phyloP scores from a whole-genome alignment of 108 stramenopile species.

The Fragilariopsis cylindrus region DNA sequence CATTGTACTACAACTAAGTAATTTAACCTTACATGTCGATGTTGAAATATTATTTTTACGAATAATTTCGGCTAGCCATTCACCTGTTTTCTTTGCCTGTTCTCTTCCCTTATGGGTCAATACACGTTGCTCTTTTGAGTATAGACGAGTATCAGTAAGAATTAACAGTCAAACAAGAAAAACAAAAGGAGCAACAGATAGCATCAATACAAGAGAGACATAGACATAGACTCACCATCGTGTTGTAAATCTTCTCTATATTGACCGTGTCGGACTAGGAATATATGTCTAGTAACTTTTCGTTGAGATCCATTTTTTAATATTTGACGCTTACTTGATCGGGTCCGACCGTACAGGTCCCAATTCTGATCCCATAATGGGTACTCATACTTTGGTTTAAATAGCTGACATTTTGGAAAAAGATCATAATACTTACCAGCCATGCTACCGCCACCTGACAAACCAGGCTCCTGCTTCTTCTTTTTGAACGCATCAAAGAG shows the following conservation, averaged over 20 bases:
- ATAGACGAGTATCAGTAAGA: too few species aligned
- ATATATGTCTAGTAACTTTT: conserved; percentile 78
- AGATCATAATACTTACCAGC: conserved; percentile 34
- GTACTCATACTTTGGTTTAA: conserved; percentile 68
- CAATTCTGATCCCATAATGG: conserved; percentile 84
- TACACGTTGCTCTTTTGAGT: too few species aligned
- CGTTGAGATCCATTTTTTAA: conserved; percentile 15
- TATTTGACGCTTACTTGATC: too few species aligned
- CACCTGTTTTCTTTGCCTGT: conserved; percentile 82
- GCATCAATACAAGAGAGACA: too few species aligned
- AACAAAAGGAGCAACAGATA: too few species aligned
- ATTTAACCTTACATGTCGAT: too few species aligned
- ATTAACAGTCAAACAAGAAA: too few species aligned
- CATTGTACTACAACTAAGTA: conserved; percentile 38
- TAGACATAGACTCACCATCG: conserved; percentile 30
- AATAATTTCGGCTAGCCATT: conserved; percentile 29
- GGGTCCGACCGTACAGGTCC: conserved; percentile 41
- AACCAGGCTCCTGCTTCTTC: too few species aligned
- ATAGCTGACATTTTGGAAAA: conserved; percentile 78
- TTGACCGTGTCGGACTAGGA: conserved; percentile 88
- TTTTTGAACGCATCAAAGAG: too few species aligned
- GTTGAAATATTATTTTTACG: too few species aligned
- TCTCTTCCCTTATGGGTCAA: conserved; percentile 66
- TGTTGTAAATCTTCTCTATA: conserved; percentile 81
- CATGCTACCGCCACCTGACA: too few species aligned